Base-by-base conservation (phyloP, 202 grass and related monocot species). In the Panicum virgatum region DNA sequence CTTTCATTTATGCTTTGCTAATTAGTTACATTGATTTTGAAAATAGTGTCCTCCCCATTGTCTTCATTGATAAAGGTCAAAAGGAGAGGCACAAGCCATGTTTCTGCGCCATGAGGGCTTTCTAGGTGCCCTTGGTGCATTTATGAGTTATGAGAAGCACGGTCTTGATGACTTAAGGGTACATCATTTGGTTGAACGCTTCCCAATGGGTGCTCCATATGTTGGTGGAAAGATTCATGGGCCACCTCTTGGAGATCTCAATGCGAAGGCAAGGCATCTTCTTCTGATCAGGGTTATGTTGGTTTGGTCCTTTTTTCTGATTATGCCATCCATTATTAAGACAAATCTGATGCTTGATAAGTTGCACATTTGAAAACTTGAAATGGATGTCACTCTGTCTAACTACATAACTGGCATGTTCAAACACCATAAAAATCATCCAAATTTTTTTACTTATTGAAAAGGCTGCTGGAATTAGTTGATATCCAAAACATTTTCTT, bases 71-170 rank as follows among this genome's bases (percentile, higher is more conserved):
- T 36, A 57, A 84, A 98, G 96, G 96, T 95, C 96, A 51, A 98
- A 98, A 69, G 96, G 96, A 48, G 87, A 95, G 75, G 85, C 88
- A 61, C 73, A 91, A 77, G 96, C 96, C 43, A 98, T 98, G 96
- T 98, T 98, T 90, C 80, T 98, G 60, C 90, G 96, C 34, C 96
- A 98, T 37, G 96, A 98, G 83, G 96, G 96, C 52, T 98, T 95
- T 87, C 84, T 98, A 54, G 96, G 96, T 84, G 96, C 96, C 75
- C 86, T 95, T 74, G 96, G 96, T 66, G 92, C 92, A 45, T 98
- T 98, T 84, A 98, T 93, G 96, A 95, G 92, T 86, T 91, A 95
- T 70, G 96, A 98, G 84, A 95, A 93, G 69, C 96, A 98, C 78
- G 96, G 96, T 53, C 83, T 98, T 76, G 96, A 98, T 95, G 90